Base-by-base conservation (phyloP, 2,329 filamentous ascomycete species). In the Periconia digitata region DNA sequence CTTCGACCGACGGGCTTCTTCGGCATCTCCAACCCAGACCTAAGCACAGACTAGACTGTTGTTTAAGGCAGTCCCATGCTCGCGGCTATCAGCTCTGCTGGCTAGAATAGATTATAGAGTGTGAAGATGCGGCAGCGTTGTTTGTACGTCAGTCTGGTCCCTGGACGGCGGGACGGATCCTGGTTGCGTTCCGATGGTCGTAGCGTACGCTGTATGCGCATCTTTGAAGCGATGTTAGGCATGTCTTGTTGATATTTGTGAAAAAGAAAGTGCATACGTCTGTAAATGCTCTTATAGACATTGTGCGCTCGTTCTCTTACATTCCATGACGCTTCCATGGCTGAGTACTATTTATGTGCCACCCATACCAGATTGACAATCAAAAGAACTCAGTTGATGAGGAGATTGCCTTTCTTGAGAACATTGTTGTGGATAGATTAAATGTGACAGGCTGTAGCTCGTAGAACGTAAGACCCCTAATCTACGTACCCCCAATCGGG, bases 51-150 rank as follows among this genome's bases (percentile, higher is more conserved):
- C 38, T 36, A 27, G 18, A 47, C 45, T 10, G 45, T 47, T 18
- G 38, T 43, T 37, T 29, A 29, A 36, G 40, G 27, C 41, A 47
- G 45, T 27, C 39, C 23, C 29, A 43, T 42, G 32, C 16, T 27
- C 8, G 29, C 22, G 7, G 45, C 38, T 20, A 47, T 47, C 17
- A 27, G 24, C 24, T 42, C 38, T 17, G 29, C 12, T 4, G 44
- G 32, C 44, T 36, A 46, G n/a, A n/a, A 18, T 20, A 22, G 22
- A 13, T 34, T 16, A n/a, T 21, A 46, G 20, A 46, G 37, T 18
- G 38, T 40, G 44, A 46, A 46, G 22, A 45, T 45, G 43, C 35
- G 43, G 22, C 35, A 39, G 18, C 43, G 34, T 39, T 45, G 34
- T 18, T 39, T 23, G 44, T 40, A 34, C 13, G 44, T 40, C 20